Base-by-base conservation (phyloP, 2,329 filamentous ascomycete species). In the Periconia sp. region DNA sequence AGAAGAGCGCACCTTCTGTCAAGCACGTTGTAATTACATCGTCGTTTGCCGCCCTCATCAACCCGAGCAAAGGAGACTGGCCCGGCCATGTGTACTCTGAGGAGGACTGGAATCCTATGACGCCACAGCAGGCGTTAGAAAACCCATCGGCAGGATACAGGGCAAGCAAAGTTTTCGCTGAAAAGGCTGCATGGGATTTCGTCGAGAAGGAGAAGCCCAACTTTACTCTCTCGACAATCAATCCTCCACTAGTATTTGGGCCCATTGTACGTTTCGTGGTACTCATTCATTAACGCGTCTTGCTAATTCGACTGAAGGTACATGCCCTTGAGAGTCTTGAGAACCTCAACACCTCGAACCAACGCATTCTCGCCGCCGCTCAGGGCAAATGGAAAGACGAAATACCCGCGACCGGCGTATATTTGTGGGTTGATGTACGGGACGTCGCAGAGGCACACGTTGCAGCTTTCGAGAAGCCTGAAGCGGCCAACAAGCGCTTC, bases 21-120 rank as follows among this genome's bases (percentile, higher is more conserved):
- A 89, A 85, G 72, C 80, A 85, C 46, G 86, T 95, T 11, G 84
- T 84, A 31, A 79, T 88, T 50, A 87, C 84, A 0, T 86, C 83
- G 3, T 87, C 83, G 2, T 88, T 87, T 55, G 85, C 84, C n/a
- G 75, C 83, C 0, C 84, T 88, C 13, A 57, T 86, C 35, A 74
- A 86, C 52, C 46, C 71, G 0, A 76, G 72, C 60, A 82, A 84
- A 52, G 80, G 79, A 17, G 65, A 64, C 45, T 68, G 69, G 55
- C 70, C 73, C 2, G 73, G 69, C 4, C 73, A 81, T 52, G 74
- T 67, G 2, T 83, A 83, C 59, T 76, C 73, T 0, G 79, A 78
- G 40, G 62, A 68, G 1, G 78, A 83, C 54, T 84, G 81, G 81
- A 82, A 82, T 52, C 79, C 79, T 0, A 70, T 82, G 15, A 82